A percentile compares a stretch with the other conserved stretches of the same genome.
These are phyloP conservation scores for Acanthamoeba royreba DNA, from an alignment of 208 protist species.

Conservation along the genomic window DNA sequence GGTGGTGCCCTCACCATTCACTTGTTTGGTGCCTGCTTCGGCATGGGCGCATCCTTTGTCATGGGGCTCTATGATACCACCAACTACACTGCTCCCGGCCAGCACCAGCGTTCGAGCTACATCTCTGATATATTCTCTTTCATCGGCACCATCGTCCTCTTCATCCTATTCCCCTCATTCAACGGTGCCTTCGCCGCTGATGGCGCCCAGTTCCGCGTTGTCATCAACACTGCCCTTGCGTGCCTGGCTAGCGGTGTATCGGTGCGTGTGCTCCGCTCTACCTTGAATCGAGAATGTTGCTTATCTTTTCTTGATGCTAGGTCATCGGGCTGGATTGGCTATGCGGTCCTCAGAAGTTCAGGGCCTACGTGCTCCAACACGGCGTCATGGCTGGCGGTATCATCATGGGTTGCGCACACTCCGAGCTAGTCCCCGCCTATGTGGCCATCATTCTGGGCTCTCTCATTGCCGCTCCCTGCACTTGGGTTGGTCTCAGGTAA, in stretches of 20 bases:
- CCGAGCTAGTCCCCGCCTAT: conserved; percentile 62
- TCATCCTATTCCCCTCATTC: conserved; percentile 80
- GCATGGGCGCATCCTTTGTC: conserved; percentile 57
- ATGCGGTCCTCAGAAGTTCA: neutral
- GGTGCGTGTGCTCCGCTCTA: neutral
- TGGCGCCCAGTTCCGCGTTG: neutral
- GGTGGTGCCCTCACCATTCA: conserved; percentile 81
- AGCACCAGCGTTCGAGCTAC: conserved; percentile 56
- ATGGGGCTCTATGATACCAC: conserved; percentile 6
- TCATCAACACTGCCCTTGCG: conserved; percentile 76
- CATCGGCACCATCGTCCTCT: conserved; percentile 80
- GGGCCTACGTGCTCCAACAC: conserved; percentile 70
- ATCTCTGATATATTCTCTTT: conserved; percentile 71
- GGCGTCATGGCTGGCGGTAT: conserved; percentile 80
- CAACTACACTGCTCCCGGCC: neutral
- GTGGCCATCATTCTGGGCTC: conserved; percentile 40
- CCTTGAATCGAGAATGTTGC: neutral
- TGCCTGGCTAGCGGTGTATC: conserved; percentile 44
- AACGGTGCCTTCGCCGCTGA: conserved; percentile 69
- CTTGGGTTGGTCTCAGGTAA: conserved; percentile 58
- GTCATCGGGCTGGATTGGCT: neutral
- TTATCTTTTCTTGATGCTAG: neutral
- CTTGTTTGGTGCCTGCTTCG: conserved; percentile 79
- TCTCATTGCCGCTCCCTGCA: neutral
- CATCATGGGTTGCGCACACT: conserved; percentile 64